A percentile compares a stretch with the other conserved stretches of the same genome.
Evolutionary conservation across 2,329 filamentous ascomycete species (phyloP).

Genomic region (Pseudogymnoascus sp.): DNA sequence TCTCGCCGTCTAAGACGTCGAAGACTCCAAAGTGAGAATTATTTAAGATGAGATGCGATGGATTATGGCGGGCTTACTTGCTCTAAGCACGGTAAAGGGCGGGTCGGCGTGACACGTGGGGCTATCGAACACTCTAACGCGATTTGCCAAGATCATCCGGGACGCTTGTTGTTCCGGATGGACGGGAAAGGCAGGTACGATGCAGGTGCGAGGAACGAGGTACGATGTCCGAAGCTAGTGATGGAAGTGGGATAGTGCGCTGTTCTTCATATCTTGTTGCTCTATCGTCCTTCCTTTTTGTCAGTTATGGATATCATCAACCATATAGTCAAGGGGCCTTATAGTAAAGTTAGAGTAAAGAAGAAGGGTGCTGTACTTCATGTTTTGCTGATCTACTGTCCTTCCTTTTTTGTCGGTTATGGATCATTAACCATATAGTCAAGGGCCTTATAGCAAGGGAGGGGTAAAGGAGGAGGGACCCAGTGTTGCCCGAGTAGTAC

Average conservation of each 20-base stretch:
- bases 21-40: neutral
- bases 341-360: too few relatives aligned
- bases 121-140: neutral
- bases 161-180: neutral
- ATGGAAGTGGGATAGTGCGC: neutral
- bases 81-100: neutral
- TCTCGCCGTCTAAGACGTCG: neutral
- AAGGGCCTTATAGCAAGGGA: neutral
- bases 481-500: too few relatives aligned
- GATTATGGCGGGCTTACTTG: neutral
- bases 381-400: too few relatives aligned
- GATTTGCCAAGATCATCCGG: neutral
- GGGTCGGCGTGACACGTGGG: neutral
- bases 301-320: neutral
- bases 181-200: slow-evolving; percentile 11
- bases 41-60: slow-evolving; percentile 1
- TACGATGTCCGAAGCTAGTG: slow-evolving; percentile 22
- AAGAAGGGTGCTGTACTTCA: too few relatives aligned
- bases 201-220: neutral
- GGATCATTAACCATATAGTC: too few relatives aligned
- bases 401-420: too few relatives aligned
- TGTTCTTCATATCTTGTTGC: neutral
- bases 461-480: too few relatives aligned
- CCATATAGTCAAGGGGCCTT: neutral
- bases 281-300: neutral